Conservation (phyloP, 768 basidiomycete genomes). For the Lactarius deliciosus region DNA sequence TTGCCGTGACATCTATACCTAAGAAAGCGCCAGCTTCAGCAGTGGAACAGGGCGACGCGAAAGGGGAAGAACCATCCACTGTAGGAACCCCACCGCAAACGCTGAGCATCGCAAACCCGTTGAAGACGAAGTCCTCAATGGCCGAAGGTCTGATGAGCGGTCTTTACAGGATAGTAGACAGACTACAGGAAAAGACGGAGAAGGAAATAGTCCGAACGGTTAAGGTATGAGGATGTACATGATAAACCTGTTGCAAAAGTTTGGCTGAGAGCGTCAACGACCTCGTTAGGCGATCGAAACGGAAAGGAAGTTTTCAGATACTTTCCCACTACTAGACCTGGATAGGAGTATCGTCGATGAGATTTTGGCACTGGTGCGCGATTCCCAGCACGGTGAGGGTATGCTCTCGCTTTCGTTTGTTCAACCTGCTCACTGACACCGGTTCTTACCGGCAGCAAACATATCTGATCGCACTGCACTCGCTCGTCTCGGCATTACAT, state of each 20-base stretch:
- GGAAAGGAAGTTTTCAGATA: conserved; percentile 71
- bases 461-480: conserved; percentile 71
- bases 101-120: conserved; percentile 1
- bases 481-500: conserved; percentile 71
- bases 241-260: neutral
- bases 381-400: conserved; percentile 41
- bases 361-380: conserved; percentile 45
- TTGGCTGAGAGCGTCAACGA: neutral
- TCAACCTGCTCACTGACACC: neutral
- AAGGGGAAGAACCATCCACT: neutral
- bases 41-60: conserved; percentile 29
- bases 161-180: conserved; percentile 77
- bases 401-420: neutral
- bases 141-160: conserved; percentile 43
- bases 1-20: conserved; percentile 74
- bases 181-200: conserved; percentile 82
- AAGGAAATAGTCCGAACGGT: conserved; percentile 72
- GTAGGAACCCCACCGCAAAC: neutral
- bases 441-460: conserved; percentile 38
- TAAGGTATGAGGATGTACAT: conserved; percentile 50
- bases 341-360: conserved; percentile 57
- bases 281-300: conserved; percentile 66
- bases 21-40: conserved; percentile 54
- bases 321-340: conserved; percentile 60
- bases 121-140: conserved; percentile 35